phyloP scores from a whole-genome alignment of 1,284 basidiomycete species.

The Ceratobasidium sp. region DNA sequence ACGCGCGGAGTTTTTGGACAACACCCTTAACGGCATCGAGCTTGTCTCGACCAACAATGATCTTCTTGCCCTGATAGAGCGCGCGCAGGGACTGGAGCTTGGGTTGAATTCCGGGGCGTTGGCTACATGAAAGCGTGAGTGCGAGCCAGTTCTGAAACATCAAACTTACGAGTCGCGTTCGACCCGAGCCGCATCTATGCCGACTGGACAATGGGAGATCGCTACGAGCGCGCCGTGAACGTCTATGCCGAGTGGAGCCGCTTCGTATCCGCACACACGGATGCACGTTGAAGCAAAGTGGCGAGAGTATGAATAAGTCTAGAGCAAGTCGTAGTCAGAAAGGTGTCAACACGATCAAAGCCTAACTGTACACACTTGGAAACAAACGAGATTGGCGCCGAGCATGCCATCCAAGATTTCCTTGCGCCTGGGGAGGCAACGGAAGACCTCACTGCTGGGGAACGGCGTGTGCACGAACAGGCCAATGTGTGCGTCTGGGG shows the following conservation, averaged over 20 bases:
- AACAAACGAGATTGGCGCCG: slow-evolving; percentile 96
- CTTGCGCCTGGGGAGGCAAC: slow-evolving; percentile 88
- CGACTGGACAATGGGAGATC: slow-evolving; percentile 93
- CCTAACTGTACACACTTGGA: slow-evolving; percentile 67
- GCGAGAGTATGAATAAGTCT: slow-evolving; percentile 96
- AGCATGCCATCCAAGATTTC: slow-evolving; percentile 99
- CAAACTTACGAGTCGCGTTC: slow-evolving; percentile 75
- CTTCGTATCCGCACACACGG: slow-evolving; percentile 95
- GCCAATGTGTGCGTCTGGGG: slow-evolving; percentile 85
- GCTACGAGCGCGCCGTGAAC: slow-evolving; percentile 87
- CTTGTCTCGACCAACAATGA: slow-evolving; percentile 99
- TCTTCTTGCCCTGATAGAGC: slow-evolving; percentile 97
- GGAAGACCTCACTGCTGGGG: slow-evolving; percentile 95
- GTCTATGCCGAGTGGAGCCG: slow-evolving; percentile 85
- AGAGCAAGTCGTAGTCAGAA: slow-evolving; percentile 22
- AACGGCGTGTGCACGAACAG: slow-evolving; percentile 98
- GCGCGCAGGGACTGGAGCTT: slow-evolving; percentile 87
- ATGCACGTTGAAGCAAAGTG: slow-evolving; percentile 96
- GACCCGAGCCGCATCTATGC: slow-evolving; percentile 95
- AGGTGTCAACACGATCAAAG: not conserved
- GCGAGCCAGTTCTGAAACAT: slow-evolving; percentile 28
- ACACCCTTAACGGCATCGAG: slow-evolving; percentile 98
- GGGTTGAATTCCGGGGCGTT: slow-evolving; percentile 83
- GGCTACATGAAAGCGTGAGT: slow-evolving; percentile 55
- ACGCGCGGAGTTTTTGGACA: slow-evolving; percentile 96